These are phyloP conservation scores for Cyathus striatus DNA, from an alignment of 768 basidiomycete species.

Conservation along the genomic window DNA sequence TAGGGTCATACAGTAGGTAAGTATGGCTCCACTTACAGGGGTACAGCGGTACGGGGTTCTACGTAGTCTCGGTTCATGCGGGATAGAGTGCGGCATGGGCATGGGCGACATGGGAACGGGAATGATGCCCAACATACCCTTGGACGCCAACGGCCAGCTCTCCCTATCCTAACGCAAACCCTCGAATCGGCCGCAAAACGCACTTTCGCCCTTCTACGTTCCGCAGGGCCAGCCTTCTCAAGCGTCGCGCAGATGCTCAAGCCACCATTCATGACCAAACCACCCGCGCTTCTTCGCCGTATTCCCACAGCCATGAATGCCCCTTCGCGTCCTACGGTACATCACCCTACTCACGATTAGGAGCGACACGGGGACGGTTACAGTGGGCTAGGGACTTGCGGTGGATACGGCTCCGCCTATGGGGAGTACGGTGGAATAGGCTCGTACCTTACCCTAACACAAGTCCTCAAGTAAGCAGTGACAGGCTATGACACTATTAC, in stretches of 20 bases:
- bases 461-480: too few relatives aligned
- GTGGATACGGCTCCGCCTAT: too few relatives aligned
- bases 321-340: too few relatives aligned
- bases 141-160: slow-evolving; percentile 35
- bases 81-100: slow-evolving; percentile 20
- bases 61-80: slow-evolving; percentile 33
- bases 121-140: slow-evolving; percentile 34
- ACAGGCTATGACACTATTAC: too few relatives aligned
- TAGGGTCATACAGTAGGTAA: slow-evolving; percentile 17
- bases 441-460: too few relatives aligned
- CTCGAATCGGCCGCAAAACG: slow-evolving; percentile 80
- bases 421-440: too few relatives aligned
- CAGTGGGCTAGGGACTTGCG: too few relatives aligned
- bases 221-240: slow-evolving; percentile 84
- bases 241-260: slow-evolving; percentile 94
- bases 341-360: too few relatives aligned
- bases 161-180: slow-evolving; percentile 66
- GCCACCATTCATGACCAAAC: slow-evolving; percentile 88
- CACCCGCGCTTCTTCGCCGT: slow-evolving; percentile 92
- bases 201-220: slow-evolving; percentile 86
- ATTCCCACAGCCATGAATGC: too few relatives aligned
- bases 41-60: slow-evolving; percentile 19
- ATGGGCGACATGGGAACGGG: slow-evolving; percentile 14
- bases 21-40: slow-evolving; percentile 13
- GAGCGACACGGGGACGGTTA: too few relatives aligned